Base-by-base conservation (phyloP, 2,329 filamentous ascomycete genomes). In the Cucurbitaria berberidis region DNA sequence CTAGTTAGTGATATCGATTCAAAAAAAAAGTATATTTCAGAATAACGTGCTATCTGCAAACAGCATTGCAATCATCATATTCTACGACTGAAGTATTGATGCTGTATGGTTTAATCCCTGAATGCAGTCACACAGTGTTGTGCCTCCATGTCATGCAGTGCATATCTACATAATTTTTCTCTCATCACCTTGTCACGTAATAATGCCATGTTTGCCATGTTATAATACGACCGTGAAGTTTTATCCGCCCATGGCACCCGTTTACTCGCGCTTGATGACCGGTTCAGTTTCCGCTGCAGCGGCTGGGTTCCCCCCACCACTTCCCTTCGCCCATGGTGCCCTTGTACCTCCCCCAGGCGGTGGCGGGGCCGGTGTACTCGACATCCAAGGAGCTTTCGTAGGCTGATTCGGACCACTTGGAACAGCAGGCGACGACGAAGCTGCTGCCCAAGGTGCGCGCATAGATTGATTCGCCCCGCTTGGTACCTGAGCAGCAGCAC, bases 401-500 rank as follows among this genome's bases (percentile, higher is more conserved):
- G 70, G 67, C 29, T 74, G 70, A 32, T 71, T 71, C 0, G 67
- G 67, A 0, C 69, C 70, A 27, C 57, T 64, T 3, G 69, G 67
- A 15, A 66, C 55, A 1, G 49, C 18, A 0, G 62, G 52, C 0
- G 45, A 53, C 0, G 53, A 22, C 2, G 49, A 30, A 26, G 21
- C n/a, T 7, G 42, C 30, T 16, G 55, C 46, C 55, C 57, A 59
- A 2, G 57, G 57, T 1, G 48, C 53, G 10, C 21, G 42, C 22
- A 41, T 48, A 5, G 22, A 5, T n/a, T 13, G 16, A 8, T 19
- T 26, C 30, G 32, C 13, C 19, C 32, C 13, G 6, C 43, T 57
- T 16, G 63, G 26, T n/a, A 49, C n/a, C n/a, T n/a, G n/a, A n/a
- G n/a, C n/a, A n/a, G n/a, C n/a, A n/a, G 51, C 19, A 40, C 48